These are phyloP conservation scores for Sarcocystis neurona DNA, from an alignment of 169 alveolate species.

Conservation along the genomic window DNA sequence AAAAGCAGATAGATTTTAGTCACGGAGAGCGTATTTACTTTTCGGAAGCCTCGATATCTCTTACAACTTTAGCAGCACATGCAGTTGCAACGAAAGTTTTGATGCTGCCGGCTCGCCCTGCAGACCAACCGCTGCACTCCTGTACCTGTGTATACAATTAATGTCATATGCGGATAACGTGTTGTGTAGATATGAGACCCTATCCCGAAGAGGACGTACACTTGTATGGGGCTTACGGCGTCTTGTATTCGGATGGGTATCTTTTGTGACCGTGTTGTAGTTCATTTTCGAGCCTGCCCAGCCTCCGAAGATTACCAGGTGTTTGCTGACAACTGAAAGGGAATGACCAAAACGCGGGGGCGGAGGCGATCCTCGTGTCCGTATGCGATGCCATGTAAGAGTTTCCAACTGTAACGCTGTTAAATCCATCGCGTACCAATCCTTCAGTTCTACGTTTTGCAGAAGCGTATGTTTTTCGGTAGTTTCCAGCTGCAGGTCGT, in stretches of 20 bases:
- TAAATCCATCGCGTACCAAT: neutral
- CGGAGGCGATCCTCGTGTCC: slow-evolving; percentile 12
- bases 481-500: neutral
- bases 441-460: slow-evolving; percentile 24
- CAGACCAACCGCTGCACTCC: too few species aligned
- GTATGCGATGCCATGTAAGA: slow-evolving; percentile 16
- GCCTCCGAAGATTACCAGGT: slow-evolving; percentile 21
- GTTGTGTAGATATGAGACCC: too few species aligned
- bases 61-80: too few species aligned
- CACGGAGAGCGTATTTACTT: too few species aligned
- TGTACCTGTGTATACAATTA: too few species aligned
- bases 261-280: neutral
- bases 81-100: too few species aligned
- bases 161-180: too few species aligned
- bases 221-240: too few species aligned
- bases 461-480: neutral
- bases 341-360: slow-evolving; percentile 21
- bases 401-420: neutral
- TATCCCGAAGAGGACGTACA: too few species aligned
- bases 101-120: too few species aligned
- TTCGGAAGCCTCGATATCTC: too few species aligned
- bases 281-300: neutral
- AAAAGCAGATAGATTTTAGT: too few species aligned
- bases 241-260: neutral
- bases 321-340: neutral